Evolutionary conservation across 192 early-diverging fungal species (phyloP), one percentile per base, ranked within the genome.

Genomic region (Dispira parvispora): DNA sequence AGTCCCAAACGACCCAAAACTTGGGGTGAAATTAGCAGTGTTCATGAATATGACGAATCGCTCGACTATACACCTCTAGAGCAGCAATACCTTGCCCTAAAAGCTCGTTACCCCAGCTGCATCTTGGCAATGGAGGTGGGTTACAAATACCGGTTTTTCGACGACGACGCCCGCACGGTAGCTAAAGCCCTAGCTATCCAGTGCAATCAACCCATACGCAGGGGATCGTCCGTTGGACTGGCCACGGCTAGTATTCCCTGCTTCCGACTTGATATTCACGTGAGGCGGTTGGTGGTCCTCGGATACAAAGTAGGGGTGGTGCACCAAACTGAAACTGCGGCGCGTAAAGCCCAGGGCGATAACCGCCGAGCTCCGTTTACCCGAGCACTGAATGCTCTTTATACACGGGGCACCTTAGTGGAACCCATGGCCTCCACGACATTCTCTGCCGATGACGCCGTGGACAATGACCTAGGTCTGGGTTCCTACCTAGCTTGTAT

Each of bases 61-160:
- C 32, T 38, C 32, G 32, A 50, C 18, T 50, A 50, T 8, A 95
- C 90, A 13, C 90, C 92, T 16, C 73, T 96, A 25, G 92, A 96
- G 67, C 61, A 74, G 23, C 92, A 96, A 65, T 85, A 83, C 57
- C 69, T 89, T 20, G 85, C 87, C 12, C 73, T 90, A 32, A 91
- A 88, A 67, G 66, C 69, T 16, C 63, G 77, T 52, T 68, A 92
- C 68, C 84, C 87, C 1, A 85, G 82, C 64, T 77, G 79, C 28
- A 61, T 96, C 18, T 77, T 96, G 44, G 80, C 84, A 0, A 82
- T 96, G 5, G 92, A 96, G 67, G 92, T 96, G 12, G 92, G 92
- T n/a, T 93, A 96, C 79, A 91, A 90, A 72, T 96, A 75, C 71
- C 75, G 88, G 13, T 92, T 96, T 61, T 96, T 96, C 79, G 89